Base-by-base conservation (phyloP, 768 basidiomycete genomes). In the Phylloporus rhodoxanthus region DNA sequence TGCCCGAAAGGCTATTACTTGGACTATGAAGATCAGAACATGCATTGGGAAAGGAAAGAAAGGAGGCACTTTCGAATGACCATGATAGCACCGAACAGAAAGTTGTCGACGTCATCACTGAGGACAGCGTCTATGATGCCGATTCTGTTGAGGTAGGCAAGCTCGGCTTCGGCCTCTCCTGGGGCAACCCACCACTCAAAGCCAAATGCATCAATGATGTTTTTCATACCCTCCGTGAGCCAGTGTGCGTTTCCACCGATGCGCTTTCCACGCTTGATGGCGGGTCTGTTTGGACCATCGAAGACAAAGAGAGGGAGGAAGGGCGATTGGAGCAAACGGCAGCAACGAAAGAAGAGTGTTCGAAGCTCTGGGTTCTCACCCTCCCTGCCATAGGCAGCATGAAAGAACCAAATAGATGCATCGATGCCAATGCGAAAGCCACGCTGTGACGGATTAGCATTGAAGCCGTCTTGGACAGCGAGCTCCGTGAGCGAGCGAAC, bases 111-210 rank as follows among this genome's bases (percentile, higher is more conserved):
- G 59, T 96, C 94, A 65, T 97, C 94, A 0, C 93, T 89, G 38
- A 94, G 74, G 21, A 96, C 79, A 0, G 84, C 90, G 62, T 97
- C 94, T 48, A 97, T 87, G 45, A 87, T 66, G 3, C 91, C 91
- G 37, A 84, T 78, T 4, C 77, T 73, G 58, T 91, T 93, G 46
- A 97, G 73, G 54, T 88, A 85, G 0, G 93, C 93, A 2, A 97
- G 74, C 61, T 95, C 93, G 0, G 93, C 93, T 66, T 97, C 94
- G 0, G 94, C 94, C 68, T 96, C 94, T 15, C 91, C 92, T 6
- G 93, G 93, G 14, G 91, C 93, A 64, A 75, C 79, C 56, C 80
- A 72, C 81, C 84, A 87, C 59, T 87, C 85, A 56, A 87, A 88
- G 1, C 87, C 87, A 67, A 87, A 88, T 0, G 85, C 82, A 39